Percentiles rank a stretch among this genome's conserved stretches.
These are phyloP conservation scores for Chaetomium cochliodes DNA, from an alignment of 495 filamentous ascomycete species.

Conservation along the genomic window DNA sequence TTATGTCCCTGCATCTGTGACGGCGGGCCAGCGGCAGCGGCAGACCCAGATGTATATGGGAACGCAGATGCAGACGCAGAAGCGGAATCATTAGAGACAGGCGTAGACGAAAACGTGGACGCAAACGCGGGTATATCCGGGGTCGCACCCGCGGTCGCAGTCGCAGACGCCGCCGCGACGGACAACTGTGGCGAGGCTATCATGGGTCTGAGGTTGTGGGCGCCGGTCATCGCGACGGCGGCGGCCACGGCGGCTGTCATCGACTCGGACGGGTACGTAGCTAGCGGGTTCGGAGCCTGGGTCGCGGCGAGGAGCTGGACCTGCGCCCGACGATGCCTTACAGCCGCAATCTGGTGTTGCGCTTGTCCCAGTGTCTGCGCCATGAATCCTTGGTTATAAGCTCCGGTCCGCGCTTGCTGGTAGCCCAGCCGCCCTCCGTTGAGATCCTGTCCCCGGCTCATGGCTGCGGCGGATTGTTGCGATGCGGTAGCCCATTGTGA, in stretches of 20 bases:
- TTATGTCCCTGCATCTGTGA: neutral
- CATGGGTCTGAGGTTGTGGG: conserved; percentile 3
- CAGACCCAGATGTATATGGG: neutral
- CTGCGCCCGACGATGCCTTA: neutral
- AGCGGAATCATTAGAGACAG: no score
- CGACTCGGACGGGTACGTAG: conserved; percentile 5
- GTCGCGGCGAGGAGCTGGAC: neutral
- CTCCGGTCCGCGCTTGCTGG: neutral
- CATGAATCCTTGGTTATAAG: neutral
- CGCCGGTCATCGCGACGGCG: conserved; percentile 5
- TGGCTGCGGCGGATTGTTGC: neutral
- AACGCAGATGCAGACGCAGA: no score
- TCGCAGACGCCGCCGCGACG: neutral
- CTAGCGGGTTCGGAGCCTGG: neutral
- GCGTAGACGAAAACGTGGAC: neutral
- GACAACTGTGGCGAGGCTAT: neutral
- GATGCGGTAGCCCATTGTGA: neutral
- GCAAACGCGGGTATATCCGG: no score
- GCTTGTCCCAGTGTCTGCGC: neutral
- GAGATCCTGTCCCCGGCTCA: neutral
- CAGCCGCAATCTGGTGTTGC: neutral
- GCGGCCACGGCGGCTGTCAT: conserved; percentile 9
- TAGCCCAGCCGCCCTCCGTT: neutral
- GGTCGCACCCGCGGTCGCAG: no score
- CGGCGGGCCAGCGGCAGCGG: neutral